Evolutionary conservation across 148 eudicot species (phyloP), one percentile per base, ranked within the genome.

Genomic region (Nepenthes gracilis): DNA sequence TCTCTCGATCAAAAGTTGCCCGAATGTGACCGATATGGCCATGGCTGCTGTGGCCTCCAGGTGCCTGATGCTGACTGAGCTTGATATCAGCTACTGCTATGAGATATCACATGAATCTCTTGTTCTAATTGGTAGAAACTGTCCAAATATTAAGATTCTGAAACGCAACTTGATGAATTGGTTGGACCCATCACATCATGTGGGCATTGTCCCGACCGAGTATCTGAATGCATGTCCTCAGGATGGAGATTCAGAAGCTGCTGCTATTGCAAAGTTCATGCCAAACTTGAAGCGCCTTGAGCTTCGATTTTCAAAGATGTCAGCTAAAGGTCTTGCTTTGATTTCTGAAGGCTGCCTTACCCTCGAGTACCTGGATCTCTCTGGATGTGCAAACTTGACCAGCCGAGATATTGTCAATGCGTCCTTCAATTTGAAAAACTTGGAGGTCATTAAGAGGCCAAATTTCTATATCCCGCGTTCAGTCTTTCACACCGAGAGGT

Each of bases 1-100:
- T 54, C 91, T 93, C 33, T 84, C 84, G 1, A 78, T 93, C 64
- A 86, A 78, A 82, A 88, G 96, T 68, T 77, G 80, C 59, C 91
- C 81, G 54, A 82, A 78, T 43, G 87, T 86, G 6, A 86, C 89
- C 1, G 85, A 88, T 61, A 71, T 57, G 34, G 75, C 75, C 12
- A 71, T 93, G 69, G 37, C 60, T 8, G 76, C 73, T 47, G 75
- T 93, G 62, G 80, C 98, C 15, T 51, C 69, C 5, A 63, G 63
- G 12, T 93, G 98, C 59, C 85, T 87, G 36, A 71, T 79, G 65
- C 78, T 93, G 34, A 75, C 47, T 67, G 91, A 88, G 58, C 73
- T 93, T 9, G 96, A 93, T 64, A 57, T 88, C 62, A 93, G 98
- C 76, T 86, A 77, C 75, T 93, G 95, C 84, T 81, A 86, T 36